These are phyloP conservation scores for Xylaria acuta DNA, from an alignment of 495 filamentous ascomycete genomes.

Conservation along the genomic window DNA sequence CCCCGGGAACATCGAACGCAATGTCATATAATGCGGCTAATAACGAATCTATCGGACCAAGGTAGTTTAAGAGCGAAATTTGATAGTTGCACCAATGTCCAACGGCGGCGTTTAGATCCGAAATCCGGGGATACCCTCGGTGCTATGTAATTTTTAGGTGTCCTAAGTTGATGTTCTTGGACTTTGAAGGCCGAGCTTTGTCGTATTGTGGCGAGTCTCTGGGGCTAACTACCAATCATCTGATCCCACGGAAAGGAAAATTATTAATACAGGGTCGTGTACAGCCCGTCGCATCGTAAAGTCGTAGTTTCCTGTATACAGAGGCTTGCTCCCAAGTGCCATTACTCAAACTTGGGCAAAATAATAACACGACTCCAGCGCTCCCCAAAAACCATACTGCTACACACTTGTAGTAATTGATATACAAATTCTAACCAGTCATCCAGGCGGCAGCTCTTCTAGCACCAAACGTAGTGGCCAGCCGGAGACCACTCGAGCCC, in stretches of 20 bases:
- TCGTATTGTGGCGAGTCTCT: neutral
- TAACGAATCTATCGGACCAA: neutral
- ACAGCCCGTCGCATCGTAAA: neutral
- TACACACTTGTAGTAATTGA: neutral
- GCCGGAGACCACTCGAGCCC: slow-evolving; percentile 86
- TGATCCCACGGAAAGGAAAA: neutral
- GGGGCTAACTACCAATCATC: neutral
- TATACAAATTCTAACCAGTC: slow-evolving; percentile 60
- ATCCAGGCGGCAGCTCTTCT: slow-evolving; percentile 89
- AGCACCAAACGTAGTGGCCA: slow-evolving; percentile 84
- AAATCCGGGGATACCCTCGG: neutral
- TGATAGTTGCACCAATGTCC: neutral
- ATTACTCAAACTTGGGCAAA: neutral
- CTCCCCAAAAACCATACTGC: slow-evolving; percentile 17
- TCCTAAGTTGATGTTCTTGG: too few relatives aligned
- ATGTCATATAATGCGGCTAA: slow-evolving; percentile 15
- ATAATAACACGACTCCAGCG: slow-evolving; percentile 17
- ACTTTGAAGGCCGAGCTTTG: neutral
- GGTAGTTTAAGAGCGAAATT: neutral
- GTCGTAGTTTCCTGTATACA: slow-evolving; percentile 10
- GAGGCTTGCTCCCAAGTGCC: neutral
- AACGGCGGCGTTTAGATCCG: neutral
- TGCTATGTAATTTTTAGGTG: neutral
- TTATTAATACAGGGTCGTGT: neutral
- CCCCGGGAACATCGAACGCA: neutral